These are phyloP conservation scores for Lolium rigidum DNA, from an alignment of 176 grass and related monocot genomes.

Conservation along the genomic window DNA sequence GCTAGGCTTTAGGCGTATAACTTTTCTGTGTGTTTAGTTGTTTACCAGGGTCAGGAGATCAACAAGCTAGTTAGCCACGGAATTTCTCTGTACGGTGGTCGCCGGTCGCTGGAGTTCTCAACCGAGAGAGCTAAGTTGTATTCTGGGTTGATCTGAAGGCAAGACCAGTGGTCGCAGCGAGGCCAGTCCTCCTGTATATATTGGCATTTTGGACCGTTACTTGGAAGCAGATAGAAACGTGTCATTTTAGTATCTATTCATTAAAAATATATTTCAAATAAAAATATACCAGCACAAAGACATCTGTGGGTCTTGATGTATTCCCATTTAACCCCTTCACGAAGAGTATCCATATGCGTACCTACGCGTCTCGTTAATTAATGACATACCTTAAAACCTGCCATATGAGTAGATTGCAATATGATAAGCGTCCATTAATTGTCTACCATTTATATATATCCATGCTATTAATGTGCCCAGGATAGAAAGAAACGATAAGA, in stretches of 20 bases:
- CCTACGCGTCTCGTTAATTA: too few relatives aligned
- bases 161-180: background rate
- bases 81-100: background rate
- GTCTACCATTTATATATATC: background rate
- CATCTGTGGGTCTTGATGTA: background rate
- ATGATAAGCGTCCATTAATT: constrained; percentile 16
- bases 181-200: constrained; percentile 7
- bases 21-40: background rate
- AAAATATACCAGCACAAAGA: background rate
- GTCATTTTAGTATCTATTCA: background rate
- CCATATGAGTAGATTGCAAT: background rate
- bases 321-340: background rate
- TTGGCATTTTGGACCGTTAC: background rate
- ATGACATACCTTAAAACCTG: background rate
- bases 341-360: background rate
- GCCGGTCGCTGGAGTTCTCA: background rate
- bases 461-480: background rate
- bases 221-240: background rate
- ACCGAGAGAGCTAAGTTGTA: background rate
- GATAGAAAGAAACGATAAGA: background rate
- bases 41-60: constrained; percentile 5
- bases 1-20: background rate
- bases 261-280: background rate
- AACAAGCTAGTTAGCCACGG: background rate
- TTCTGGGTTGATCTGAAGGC: constrained; percentile 3